These are phyloP conservation scores for Achaetomiella virescens DNA, from an alignment of 495 filamentous ascomycete species.

Conservation along the genomic window DNA sequence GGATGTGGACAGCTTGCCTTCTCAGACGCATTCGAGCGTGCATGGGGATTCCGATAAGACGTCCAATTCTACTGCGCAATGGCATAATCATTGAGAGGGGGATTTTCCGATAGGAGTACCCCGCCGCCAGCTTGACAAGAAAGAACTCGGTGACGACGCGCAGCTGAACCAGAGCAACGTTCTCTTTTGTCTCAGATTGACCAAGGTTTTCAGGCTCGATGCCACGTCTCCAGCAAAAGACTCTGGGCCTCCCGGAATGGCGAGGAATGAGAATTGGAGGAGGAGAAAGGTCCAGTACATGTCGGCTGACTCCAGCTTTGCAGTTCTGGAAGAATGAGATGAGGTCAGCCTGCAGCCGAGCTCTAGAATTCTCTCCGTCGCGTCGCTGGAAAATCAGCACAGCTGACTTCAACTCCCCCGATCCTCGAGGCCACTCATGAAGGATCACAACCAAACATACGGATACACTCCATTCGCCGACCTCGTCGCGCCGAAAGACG, in stretches of 20 bases:
- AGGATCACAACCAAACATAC: background rate
- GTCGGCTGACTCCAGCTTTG: background rate
- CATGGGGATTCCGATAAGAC: no score
- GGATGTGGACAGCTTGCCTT: no score
- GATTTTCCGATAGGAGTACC: slow-evolving; percentile 6
- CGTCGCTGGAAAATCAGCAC: background rate
- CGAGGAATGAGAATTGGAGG: no score
- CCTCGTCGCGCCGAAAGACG: slow-evolving; percentile 7
- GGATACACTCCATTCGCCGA: background rate
- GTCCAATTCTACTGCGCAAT: background rate
- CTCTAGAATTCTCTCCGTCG: background rate
- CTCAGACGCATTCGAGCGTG: no score
- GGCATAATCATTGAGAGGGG: background rate
- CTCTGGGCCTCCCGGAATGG: no score
- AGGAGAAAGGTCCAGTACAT: background rate
- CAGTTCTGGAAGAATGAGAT: background rate
- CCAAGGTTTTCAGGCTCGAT: no score
- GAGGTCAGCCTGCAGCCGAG: slow-evolving; percentile 22
- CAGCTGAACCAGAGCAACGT: no score
- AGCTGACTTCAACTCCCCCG: background rate
- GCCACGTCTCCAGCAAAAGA: no score
- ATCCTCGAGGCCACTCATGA: background rate
- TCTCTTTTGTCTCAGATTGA: no score
- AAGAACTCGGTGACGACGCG: no score
- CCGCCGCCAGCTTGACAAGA: background rate